Evolutionary conservation across 2,329 filamentous ascomycete genomes (phyloP).

Genomic region (Calonectria naviculata): DNA sequence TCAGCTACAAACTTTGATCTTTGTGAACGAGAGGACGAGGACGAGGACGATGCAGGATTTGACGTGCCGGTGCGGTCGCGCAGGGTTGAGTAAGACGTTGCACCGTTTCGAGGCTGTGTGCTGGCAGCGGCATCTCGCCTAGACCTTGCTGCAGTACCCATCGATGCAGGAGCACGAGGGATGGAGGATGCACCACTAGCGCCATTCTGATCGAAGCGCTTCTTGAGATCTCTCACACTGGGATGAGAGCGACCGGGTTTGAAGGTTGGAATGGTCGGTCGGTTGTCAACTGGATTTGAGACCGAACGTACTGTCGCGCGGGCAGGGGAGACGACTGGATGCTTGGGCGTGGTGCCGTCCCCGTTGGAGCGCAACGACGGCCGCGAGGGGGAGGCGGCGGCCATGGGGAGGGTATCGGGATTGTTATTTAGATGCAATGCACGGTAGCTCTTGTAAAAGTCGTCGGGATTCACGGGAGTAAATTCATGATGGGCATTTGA

Average conservation of each 20-base stretch:
- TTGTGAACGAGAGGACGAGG: slow-evolving; percentile 51
- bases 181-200: slow-evolving; percentile 42
- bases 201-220: slow-evolving; percentile 77
- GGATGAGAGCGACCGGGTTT: slow-evolving; percentile 58
- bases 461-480: slow-evolving; percentile 62
- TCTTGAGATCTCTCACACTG: slow-evolving; percentile 85
- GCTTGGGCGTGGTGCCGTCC: slow-evolving; percentile 61
- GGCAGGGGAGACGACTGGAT: slow-evolving; percentile 53
- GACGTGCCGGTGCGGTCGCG: slow-evolving; percentile 46
- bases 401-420: slow-evolving; percentile 49
- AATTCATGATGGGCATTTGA: slow-evolving; percentile 48
- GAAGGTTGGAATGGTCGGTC: slow-evolving; percentile 43
- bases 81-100: slow-evolving; percentile 54
- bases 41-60: slow-evolving; percentile 28
- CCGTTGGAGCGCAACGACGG: slow-evolving; percentile 61
- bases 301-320: slow-evolving; percentile 62
- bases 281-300: slow-evolving; percentile 66
- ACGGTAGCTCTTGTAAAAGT: slow-evolving; percentile 65
- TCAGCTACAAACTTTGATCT: slow-evolving; percentile 60
- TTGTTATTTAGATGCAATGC: slow-evolving; percentile 49
- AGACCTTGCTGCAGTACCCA: slow-evolving; percentile 46
- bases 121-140: slow-evolving; percentile 47
- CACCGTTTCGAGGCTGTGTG: slow-evolving; percentile 48
- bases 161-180: slow-evolving; percentile 49
- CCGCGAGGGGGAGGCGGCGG: slow-evolving; percentile 54